Conservation (phyloP, 2,329 filamentous ascomycete genomes). For the Aschersonia sp. region DNA sequence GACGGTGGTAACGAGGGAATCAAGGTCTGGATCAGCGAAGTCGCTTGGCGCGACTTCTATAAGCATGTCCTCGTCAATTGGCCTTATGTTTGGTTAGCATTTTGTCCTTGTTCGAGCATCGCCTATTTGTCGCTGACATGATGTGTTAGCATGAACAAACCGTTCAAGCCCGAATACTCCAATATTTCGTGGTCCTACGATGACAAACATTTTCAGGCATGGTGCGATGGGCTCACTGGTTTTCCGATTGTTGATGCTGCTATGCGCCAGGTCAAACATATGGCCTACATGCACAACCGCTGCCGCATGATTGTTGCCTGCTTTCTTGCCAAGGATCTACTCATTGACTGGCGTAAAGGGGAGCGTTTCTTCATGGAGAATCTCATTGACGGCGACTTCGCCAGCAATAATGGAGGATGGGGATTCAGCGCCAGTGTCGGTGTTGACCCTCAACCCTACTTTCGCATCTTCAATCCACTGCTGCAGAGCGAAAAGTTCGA, state of each 20-base stretch:
- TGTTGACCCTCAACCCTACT: slow-evolving; percentile 80
- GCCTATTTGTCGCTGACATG: background rate
- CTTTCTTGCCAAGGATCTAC: slow-evolving; percentile 66
- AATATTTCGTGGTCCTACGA: slow-evolving; percentile 76
- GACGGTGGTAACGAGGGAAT: slow-evolving; percentile 54
- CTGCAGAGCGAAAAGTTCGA: slow-evolving; percentile 83
- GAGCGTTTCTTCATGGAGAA: slow-evolving; percentile 75
- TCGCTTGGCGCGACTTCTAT: slow-evolving; percentile 83
- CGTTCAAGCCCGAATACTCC: slow-evolving; percentile 68
- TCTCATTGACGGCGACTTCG: slow-evolving; percentile 67
- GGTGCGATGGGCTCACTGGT: slow-evolving; percentile 62
- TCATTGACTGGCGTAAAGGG: slow-evolving; percentile 73
- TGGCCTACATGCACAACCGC: slow-evolving; percentile 74
- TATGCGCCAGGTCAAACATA: slow-evolving; percentile 60
- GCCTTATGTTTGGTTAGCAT: slow-evolving; percentile 58
- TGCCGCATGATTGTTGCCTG: slow-evolving; percentile 74
- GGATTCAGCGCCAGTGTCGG: slow-evolving; percentile 48
- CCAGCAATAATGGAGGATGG: slow-evolving; percentile 57
- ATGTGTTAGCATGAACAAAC: slow-evolving; percentile 36
- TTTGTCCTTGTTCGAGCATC: background rate
- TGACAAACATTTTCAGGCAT: slow-evolving; percentile 51
- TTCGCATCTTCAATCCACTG: slow-evolving; percentile 78
- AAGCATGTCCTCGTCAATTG: slow-evolving; percentile 73
- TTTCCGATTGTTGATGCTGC: slow-evolving; percentile 77
- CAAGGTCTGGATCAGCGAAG: slow-evolving; percentile 63